These are phyloP conservation scores for Erythrobasidium yunnanense DNA, from an alignment of 768 basidiomycete species.

Conservation along the genomic window DNA sequence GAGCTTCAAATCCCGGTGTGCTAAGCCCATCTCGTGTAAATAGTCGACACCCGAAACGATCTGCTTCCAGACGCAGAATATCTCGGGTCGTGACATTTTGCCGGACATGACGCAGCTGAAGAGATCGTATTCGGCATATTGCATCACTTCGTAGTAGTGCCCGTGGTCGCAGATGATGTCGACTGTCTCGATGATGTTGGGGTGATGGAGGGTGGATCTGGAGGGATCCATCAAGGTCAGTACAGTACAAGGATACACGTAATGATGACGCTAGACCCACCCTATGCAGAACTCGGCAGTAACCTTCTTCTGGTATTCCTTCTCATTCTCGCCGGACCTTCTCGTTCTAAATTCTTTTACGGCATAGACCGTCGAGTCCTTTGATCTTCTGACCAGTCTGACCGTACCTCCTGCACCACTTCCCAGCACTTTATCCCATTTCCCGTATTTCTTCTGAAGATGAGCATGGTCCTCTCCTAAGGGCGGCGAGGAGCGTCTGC, in stretches of 20 bases:
- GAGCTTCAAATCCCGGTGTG: conserved; percentile 96
- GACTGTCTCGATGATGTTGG: conserved; percentile 93
- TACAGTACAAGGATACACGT: too few species aligned
- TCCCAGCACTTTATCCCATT: conserved; percentile 91
- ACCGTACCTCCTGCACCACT: conserved; percentile 98
- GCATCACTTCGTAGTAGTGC: conserved; percentile 99
- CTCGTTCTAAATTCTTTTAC: conserved; percentile 96
- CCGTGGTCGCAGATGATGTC: conserved; percentile 97
- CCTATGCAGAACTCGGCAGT: conserved; percentile 98
- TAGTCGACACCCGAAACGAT: conserved; percentile 97
- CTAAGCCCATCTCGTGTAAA: conserved; percentile 90
- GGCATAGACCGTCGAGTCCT: conserved; percentile 58
- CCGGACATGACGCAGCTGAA: conserved; percentile 99
- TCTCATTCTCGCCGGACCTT: conserved; percentile 73
- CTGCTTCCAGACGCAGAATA: conserved; percentile 97
- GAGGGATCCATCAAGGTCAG: conserved; percentile 17
- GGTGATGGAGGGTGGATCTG: conserved; percentile 70
- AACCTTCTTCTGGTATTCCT: conserved; percentile 99
- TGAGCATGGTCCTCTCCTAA: conserved; percentile 78
- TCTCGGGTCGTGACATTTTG: conserved; percentile 95
- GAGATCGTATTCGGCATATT: conserved; percentile 95
- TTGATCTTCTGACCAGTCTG: conserved; percentile 63
- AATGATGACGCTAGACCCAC: too few species aligned
- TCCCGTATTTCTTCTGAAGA: conserved; percentile 96
- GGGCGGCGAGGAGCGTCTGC: conserved; percentile 48